Base-by-base conservation (phyloP, 345 rosid species). In the Durio zibethinus region DNA sequence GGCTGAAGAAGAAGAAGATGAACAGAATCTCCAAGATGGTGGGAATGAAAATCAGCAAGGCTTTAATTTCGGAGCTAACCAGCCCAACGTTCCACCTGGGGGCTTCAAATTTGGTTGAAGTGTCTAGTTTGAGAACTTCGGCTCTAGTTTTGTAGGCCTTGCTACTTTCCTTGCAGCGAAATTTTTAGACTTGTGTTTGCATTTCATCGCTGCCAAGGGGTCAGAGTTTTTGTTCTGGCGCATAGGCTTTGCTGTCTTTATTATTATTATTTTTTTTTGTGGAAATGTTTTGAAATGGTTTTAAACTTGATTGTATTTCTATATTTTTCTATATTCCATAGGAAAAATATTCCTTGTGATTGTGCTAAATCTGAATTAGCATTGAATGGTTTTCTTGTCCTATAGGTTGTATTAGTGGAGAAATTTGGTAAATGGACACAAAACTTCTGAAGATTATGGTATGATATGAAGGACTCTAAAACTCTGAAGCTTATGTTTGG, bases 41-140 rank as follows among this genome's bases (percentile, higher is more conserved):
- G 83, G 52, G 50, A 79, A 73, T 10, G 90, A 83, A 53, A 77
- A 83, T 77, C 82, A 83, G 68, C 91, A 81, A 52, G 82, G 45
- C 31, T 88, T 93, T 64, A 66, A 76, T 53, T 93, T 93, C 31
- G 97, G 94, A 20, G 81, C 73, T 64, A 84, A 82, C 80, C 91
- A 82, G 76, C 82, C 91, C 10, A 82, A 79, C 75, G 27, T 80
- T 25, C 94, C 94, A 10, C 76, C 88, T 0, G 94, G 93, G 61
- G 94, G 98, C 74, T 93, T 90, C 85, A 90, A 91, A 47, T 93
- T 93, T 36, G 84, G 68, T 50, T 93, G 88, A 93, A 81, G 62
- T 65, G 27, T 14, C 57, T 25, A 36, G 38, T 77, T 23, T 29
- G 20, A 75, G 71, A 47, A 48, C 20, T 77, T 12, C 4, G 31